A percentile compares a stretch with the other conserved stretches of the same genome.
Evolutionary conservation across 768 basidiomycete species (phyloP).

Genomic region (Polyporus arcularius): DNA sequence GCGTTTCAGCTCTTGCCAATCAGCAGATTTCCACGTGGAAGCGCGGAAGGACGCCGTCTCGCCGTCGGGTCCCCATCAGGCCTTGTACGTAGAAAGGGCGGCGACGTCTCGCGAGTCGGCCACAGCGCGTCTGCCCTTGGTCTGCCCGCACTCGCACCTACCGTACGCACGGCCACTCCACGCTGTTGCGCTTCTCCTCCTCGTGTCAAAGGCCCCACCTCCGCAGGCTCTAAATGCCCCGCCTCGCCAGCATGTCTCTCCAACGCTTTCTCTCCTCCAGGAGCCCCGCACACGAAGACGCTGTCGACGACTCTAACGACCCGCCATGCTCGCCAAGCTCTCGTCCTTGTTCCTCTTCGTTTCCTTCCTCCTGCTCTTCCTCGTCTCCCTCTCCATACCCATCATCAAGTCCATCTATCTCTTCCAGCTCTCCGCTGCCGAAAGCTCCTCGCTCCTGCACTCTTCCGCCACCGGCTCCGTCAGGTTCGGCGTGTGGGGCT

Average conservation of each 20-base stretch:
- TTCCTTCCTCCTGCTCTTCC: constrained; percentile 61
- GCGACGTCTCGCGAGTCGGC: too few relatives aligned
- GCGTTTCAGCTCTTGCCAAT: constrained; percentile 22
- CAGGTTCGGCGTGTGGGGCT: constrained; percentile 65
- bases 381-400: constrained; percentile 63
- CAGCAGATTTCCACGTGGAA: constrained; percentile 18
- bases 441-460: constrained; percentile 33
- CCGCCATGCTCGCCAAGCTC: constrained; percentile 30
- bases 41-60: too few relatives aligned
- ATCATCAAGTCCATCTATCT: constrained; percentile 58
- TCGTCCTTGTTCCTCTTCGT: constrained; percentile 47
- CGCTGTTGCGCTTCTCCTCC: background rate
- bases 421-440: constrained; percentile 46
- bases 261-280: background rate
- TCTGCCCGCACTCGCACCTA: background rate
- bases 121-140: background rate
- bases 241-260: background rate
- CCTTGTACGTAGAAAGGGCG: too few relatives aligned
- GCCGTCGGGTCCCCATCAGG: too few relatives aligned
- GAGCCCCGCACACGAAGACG: background rate
- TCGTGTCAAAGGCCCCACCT: background rate
- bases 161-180: constrained; percentile 5
- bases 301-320: constrained; percentile 1
- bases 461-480: constrained; percentile 40
- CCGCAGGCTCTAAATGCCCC: background rate